Evolutionary conservation across 2,329 filamentous ascomycete genomes (phyloP).

Genomic region (Colletotrichum falcatum): DNA sequence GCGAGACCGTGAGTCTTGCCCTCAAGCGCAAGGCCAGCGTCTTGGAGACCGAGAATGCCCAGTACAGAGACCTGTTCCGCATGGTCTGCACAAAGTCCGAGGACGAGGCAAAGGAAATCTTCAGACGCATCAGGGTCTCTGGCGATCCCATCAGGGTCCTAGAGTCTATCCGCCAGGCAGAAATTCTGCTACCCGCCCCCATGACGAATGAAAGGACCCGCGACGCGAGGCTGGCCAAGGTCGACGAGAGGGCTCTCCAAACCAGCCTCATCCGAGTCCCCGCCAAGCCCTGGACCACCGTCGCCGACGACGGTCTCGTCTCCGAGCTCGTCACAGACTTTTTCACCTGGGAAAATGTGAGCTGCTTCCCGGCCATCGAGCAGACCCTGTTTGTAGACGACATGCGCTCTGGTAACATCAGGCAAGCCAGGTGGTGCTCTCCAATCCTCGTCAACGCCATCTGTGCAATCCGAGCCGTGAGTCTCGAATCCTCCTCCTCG

Average conservation of each 20-base stretch:
- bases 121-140: conserved; percentile 39
- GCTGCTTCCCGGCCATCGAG: conserved; percentile 46
- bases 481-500: conserved; percentile 3
- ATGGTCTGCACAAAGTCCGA: conserved; percentile 41
- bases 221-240: conserved; percentile 29
- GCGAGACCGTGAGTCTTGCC: conserved; percentile 40
- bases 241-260: conserved; percentile 41
- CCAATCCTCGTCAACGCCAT: conserved; percentile 50
- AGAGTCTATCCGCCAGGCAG: conserved; percentile 42
- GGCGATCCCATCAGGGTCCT: conserved; percentile 38
- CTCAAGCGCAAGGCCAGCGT: conserved; percentile 42
- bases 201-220: conserved; percentile 18
- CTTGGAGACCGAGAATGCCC: conserved; percentile 39
- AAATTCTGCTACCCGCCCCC: conserved; percentile 41
- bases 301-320: conserved; percentile 48
- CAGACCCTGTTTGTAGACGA: conserved; percentile 45
- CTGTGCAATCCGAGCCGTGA: conserved; percentile 48
- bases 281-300: conserved; percentile 48
- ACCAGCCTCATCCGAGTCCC: conserved; percentile 44
- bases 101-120: conserved; percentile 43
- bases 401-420: conserved; percentile 43
- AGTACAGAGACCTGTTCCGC: conserved; percentile 42
- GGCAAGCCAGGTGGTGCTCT: conserved; percentile 46
- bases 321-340: conserved; percentile 49
- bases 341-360: conserved; percentile 47